phyloP scores from a whole-genome alignment of 305 asterid species.

The Solanum hybrid region DNA sequence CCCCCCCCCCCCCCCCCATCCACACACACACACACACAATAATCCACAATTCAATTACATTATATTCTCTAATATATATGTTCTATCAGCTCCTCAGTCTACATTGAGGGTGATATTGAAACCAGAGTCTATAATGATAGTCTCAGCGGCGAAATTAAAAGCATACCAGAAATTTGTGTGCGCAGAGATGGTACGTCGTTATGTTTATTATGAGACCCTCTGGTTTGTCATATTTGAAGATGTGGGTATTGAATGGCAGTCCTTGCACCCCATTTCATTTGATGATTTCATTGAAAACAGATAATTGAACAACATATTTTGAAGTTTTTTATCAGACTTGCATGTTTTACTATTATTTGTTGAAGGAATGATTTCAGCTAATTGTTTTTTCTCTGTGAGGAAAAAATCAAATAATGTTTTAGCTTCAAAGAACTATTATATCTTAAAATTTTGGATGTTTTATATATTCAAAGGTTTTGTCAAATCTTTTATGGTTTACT shows the following conservation, averaged over 20 bases:
- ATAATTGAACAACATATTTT: background rate
- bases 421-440: too few species aligned
- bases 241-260: background rate
- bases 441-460: background rate
- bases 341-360: background rate
- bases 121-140: constrained; percentile 89
- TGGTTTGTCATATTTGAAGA: background rate
- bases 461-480: background rate
- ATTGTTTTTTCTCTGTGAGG: background rate
- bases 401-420: background rate
- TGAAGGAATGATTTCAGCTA: background rate
- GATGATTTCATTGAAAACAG: background rate
- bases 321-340: background rate
- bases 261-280: background rate
- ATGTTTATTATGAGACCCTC: background rate
- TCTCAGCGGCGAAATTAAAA: constrained; percentile 76
- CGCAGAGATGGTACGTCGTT: constrained; percentile 75
- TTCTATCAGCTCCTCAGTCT: constrained; percentile 78
- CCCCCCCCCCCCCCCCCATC: background rate
- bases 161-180: constrained; percentile 89
- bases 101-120: constrained; percentile 94
- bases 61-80: constrained; percentile 18
- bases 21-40: background rate
- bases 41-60: background rate
- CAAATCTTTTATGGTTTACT: background rate